These are phyloP conservation scores for Diaporthe sp. DNA, from an alignment of 2,329 filamentous ascomycete species.

Conservation along the genomic window DNA sequence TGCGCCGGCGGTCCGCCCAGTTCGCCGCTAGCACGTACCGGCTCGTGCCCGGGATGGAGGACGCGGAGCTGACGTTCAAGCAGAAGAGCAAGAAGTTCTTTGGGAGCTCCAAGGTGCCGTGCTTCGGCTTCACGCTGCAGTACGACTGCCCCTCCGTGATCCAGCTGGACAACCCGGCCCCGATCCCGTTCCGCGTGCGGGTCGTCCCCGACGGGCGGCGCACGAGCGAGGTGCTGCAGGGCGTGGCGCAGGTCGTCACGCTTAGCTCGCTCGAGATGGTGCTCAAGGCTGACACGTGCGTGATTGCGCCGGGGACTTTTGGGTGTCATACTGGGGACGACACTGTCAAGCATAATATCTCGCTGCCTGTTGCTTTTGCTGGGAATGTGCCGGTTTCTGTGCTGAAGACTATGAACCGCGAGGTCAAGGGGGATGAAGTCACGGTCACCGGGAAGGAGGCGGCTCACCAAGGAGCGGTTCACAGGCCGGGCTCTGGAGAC, in stretches of 20 bases:
- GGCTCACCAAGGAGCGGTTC: neutral
- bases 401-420: neutral
- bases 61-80: constrained; percentile 44
- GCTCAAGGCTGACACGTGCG: constrained; percentile 33
- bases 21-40: constrained; percentile 39
- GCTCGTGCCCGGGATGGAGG: constrained; percentile 45
- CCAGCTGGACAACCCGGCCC: constrained; percentile 42
- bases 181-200: constrained; percentile 39
- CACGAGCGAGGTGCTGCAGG: constrained; percentile 35
- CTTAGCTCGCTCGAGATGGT: constrained; percentile 36
- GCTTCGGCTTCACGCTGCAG: constrained; percentile 41
- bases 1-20: neutral
- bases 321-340: neutral
- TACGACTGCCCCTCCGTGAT: constrained; percentile 43
- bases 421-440: neutral
- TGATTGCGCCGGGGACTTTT: constrained; percentile 35
- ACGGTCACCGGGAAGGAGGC: neutral
- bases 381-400: neutral
- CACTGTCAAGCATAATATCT: neutral
- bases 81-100: constrained; percentile 48
- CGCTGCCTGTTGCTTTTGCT: neutral
- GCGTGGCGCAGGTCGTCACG: constrained; percentile 32
- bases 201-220: constrained; percentile 32
- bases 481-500: neutral
- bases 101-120: constrained; percentile 46